Evolutionary conservation across 1,139 yeast genomes (phyloP).

Genomic region (Taphrina communis): DNA sequence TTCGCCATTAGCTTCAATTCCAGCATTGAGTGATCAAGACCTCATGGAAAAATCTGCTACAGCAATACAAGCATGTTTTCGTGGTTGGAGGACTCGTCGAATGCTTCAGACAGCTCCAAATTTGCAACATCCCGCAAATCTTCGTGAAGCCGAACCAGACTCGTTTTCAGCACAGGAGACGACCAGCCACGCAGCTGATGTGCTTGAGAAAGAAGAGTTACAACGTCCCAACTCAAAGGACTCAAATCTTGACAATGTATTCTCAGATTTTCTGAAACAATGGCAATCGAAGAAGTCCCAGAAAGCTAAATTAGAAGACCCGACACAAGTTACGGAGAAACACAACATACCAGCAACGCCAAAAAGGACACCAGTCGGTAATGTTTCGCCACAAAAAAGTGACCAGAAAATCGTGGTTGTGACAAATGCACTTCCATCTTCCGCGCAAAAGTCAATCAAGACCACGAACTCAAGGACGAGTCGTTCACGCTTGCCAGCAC

Average conservation of each 20-base stretch:
- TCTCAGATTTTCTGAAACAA: conserved; percentile 25
- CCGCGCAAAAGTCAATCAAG: conserved; percentile 27
- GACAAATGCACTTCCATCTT: conserved; percentile 8
- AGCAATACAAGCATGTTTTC: conserved; percentile 29
- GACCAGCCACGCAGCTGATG: neutral
- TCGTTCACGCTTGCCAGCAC: conserved; percentile 27
- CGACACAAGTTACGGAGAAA: neutral
- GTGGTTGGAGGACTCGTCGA: conserved; percentile 34
- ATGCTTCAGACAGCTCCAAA: neutral
- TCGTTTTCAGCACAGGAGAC: neutral
- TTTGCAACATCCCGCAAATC: neutral
- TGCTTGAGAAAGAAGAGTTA: conserved; percentile 2
- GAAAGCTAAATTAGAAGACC: conserved; percentile 17
- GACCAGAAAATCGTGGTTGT: neutral
- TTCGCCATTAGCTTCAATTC: conserved; percentile 6
- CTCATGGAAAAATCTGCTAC: conserved; percentile 3
- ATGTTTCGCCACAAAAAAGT: conserved; percentile 21
- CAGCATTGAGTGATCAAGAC: neutral
- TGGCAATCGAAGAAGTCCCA: conserved; percentile 36
- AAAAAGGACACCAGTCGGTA: conserved; percentile 14
- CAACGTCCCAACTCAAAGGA: conserved; percentile 9
- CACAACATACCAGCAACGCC: conserved; percentile 8
- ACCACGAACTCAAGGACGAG: neutral
- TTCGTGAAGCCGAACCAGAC: neutral
- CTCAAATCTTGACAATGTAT: conserved; percentile 1